Conservation (phyloP, 2,329 filamentous ascomycete species). For the Colletotrichum magnum region DNA sequence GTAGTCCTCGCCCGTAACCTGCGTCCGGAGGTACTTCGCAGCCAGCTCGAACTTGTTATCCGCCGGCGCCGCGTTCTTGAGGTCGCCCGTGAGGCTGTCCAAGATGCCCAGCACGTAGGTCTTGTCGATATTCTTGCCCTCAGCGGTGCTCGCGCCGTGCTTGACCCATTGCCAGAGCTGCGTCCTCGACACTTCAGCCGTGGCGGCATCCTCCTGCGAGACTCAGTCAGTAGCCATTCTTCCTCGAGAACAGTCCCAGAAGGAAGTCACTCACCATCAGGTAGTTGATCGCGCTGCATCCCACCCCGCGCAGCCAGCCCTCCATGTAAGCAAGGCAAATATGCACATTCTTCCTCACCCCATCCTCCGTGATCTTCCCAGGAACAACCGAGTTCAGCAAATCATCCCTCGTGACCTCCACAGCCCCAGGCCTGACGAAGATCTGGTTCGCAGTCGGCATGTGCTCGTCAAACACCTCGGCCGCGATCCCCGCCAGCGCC, state of each 20-base stretch:
- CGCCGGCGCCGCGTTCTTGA: slow-evolving; percentile 29
- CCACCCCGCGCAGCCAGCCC: slow-evolving; percentile 90
- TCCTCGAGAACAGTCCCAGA: background rate
- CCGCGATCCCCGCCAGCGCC: slow-evolving; percentile 83
- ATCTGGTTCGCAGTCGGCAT: slow-evolving; percentile 96
- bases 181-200: slow-evolving; percentile 86
- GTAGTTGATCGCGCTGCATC: slow-evolving; percentile 92
- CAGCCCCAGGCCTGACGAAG: slow-evolving; percentile 80
- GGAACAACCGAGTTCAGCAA: slow-evolving; percentile 93
- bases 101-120: slow-evolving; percentile 83
- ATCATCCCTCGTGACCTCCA: slow-evolving; percentile 83
- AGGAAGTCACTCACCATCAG: slow-evolving; percentile 71
- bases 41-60: slow-evolving; percentile 42
- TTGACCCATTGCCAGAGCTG: slow-evolving; percentile 92
- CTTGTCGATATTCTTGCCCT: slow-evolving; percentile 89
- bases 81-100: slow-evolving; percentile 64
- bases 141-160: slow-evolving; percentile 76
- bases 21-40: slow-evolving; percentile 27
- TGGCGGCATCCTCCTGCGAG: slow-evolving; percentile 82
- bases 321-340: slow-evolving; percentile 94
- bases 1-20: slow-evolving; percentile 38
- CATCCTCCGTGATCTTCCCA: slow-evolving; percentile 85
- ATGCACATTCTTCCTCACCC: slow-evolving; percentile 92
- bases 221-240: background rate
- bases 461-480: slow-evolving; percentile 90